phyloP scores from a whole-genome alignment of 306 rosid genomes.

The Trifolium repens region DNA sequence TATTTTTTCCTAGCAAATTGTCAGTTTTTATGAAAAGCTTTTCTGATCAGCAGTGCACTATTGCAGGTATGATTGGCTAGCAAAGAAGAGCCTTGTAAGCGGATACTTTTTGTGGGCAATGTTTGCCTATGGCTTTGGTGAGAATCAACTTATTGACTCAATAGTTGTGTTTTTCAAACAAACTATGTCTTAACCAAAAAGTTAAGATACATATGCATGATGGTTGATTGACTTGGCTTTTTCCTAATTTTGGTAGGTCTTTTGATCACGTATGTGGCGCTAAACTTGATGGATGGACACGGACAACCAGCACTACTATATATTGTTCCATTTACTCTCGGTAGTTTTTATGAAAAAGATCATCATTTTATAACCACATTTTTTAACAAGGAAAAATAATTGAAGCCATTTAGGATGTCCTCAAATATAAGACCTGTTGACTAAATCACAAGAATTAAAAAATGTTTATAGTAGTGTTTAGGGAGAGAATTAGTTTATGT shows the following conservation, averaged over 20 bases:
- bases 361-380: not conserved
- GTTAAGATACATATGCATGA: not conserved
- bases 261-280: constrained; percentile 85
- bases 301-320: constrained; percentile 98
- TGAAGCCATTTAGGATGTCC: not conserved
- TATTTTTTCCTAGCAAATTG: constrained; percentile 20
- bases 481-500: not conserved
- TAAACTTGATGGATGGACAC: constrained; percentile 97
- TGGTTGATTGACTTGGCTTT: constrained; percentile 27
- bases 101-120: constrained; percentile 98
- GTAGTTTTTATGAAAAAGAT: constrained; percentile 47
- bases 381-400: not conserved
- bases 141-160: constrained; percentile 38
- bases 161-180: not conserved
- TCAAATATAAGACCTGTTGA: not conserved
- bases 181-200: constrained; percentile 9
- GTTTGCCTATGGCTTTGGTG: constrained; percentile 95
- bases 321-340: constrained; percentile 93
- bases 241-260: constrained; percentile 63
- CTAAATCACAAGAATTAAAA: too few species aligned
- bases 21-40: constrained; percentile 11
- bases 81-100: constrained; percentile 67
- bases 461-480: too few species aligned
- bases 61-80: constrained; percentile 91
- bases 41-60: constrained; percentile 8